Conservation (phyloP, 306 rosid genomes). For the Quercus cerris region DNA sequence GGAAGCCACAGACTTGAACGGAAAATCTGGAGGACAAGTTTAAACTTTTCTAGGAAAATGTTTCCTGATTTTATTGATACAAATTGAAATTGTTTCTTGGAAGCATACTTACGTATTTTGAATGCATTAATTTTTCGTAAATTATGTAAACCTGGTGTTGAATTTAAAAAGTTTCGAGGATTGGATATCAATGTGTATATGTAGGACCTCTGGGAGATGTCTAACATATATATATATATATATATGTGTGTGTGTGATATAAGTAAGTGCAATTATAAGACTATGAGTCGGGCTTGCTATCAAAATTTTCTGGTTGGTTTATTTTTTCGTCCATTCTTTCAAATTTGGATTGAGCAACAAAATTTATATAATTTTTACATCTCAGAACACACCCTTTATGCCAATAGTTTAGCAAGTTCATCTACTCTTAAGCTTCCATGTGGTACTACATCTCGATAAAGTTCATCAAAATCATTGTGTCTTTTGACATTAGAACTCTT, state of each 20-base stretch:
- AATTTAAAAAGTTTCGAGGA: neutral
- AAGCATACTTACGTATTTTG: neutral
- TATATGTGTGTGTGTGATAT: too few species aligned
- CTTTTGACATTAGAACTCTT: conserved; percentile 39
- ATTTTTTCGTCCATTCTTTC: too few species aligned
- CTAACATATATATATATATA: too few species aligned
- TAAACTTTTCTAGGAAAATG: conserved; percentile 5
- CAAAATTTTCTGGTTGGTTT: neutral
- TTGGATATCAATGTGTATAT: neutral
- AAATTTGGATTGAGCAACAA: neutral
- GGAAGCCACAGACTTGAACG: conserved; percentile 5
- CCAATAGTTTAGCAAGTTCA: conserved; percentile 78
- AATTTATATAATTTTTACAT: neutral
- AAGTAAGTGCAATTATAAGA: too few species aligned
- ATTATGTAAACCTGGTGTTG: too few species aligned
- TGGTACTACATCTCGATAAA: conserved; percentile 50
- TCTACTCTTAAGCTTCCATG: conserved; percentile 81
- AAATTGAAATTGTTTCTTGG: conserved; percentile 1
- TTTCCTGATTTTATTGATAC: neutral
- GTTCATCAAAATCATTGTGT: conserved; percentile 44
- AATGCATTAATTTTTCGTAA: neutral
- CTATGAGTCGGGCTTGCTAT: neutral
- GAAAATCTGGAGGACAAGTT: conserved; percentile 25
- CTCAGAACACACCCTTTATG: conserved; percentile 27
- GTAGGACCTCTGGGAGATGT: neutral